Evolutionary conservation across 345 rosid genomes (phyloP).

Genomic region (Geranium brycei): DNA sequence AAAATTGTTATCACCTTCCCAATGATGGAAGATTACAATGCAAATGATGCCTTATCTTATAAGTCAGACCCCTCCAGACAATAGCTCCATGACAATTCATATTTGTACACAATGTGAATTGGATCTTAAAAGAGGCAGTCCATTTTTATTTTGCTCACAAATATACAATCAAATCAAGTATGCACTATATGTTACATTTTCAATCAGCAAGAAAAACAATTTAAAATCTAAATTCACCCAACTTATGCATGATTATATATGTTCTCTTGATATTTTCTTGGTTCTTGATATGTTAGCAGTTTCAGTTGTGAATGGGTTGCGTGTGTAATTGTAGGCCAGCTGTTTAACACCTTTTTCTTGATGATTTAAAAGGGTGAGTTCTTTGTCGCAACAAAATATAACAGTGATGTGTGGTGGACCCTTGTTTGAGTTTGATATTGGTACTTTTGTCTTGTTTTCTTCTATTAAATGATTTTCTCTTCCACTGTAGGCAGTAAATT

Average conservation of each 20-base stretch:
- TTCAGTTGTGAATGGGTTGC: background rate
- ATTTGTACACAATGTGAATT: background rate
- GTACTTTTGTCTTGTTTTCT: too few relatives aligned
- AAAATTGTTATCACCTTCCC: background rate
- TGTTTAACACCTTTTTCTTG: background rate
- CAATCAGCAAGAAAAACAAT: too few relatives aligned
- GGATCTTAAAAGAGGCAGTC: background rate
- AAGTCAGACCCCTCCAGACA: background rate
- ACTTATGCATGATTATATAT: too few relatives aligned
- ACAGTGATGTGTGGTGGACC: background rate
- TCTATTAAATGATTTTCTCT: too few relatives aligned
- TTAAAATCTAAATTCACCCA: too few relatives aligned
- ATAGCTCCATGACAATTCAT: background rate
- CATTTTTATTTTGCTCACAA: background rate
- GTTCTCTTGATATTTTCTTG: too few relatives aligned
- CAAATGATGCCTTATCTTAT: background rate
- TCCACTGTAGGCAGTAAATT: too few relatives aligned
- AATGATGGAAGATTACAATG: constrained; percentile 9
- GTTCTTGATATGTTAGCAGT: too few relatives aligned
- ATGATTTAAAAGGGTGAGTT: background rate
- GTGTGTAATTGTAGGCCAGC: background rate
- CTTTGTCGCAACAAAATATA: background rate
- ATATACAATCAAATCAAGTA: too few relatives aligned
- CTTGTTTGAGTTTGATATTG: background rate
- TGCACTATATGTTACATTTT: too few relatives aligned